Evolutionary conservation across 164 flowering plant genomes (phyloP).

Genomic region (Sedum album): DNA sequence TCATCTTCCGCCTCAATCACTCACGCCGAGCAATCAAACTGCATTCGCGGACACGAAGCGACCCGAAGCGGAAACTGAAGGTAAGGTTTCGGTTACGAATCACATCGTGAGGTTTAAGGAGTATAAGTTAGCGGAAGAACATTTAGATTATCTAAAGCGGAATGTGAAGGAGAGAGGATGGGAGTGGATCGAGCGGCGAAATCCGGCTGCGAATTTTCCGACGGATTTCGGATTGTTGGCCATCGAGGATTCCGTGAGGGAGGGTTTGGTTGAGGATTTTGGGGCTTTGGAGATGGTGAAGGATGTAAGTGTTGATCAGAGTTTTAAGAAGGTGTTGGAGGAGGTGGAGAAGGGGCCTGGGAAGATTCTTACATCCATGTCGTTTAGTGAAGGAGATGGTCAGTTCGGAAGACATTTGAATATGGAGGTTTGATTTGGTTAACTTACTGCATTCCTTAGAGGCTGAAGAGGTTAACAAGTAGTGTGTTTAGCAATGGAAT

Average conservation of each 20-base stretch:
- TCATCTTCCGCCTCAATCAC: constrained; percentile 23
- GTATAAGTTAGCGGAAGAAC: constrained; percentile 51
- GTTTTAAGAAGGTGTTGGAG: constrained; percentile 42
- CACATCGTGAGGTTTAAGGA: constrained; percentile 70
- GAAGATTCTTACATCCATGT: constrained; percentile 82
- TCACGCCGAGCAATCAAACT: background rate
- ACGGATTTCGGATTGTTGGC: constrained; percentile 81
- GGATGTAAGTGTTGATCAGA: constrained; percentile 68
- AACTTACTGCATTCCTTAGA: background rate
- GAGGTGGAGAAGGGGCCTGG: constrained; percentile 77
- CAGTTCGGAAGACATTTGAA: constrained; percentile 48
- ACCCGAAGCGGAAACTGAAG: background rate
- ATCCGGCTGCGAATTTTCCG: constrained; percentile 66
- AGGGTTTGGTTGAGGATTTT: constrained; percentile 34
- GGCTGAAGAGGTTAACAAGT: background rate
- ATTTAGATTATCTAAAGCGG: constrained; percentile 41
- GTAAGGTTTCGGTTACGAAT: constrained; percentile 16
- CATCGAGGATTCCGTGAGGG: constrained; percentile 34
- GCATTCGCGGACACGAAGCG: background rate
- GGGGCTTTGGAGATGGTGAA: constrained; percentile 59
- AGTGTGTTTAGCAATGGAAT: background rate
- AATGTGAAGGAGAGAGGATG: constrained; percentile 40
- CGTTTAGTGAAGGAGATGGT: constrained; percentile 42
- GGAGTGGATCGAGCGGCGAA: constrained; percentile 79
- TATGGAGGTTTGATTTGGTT: constrained; percentile 36